phyloP scores from a whole-genome alignment of 768 basidiomycete species.

The Pisolithus albus region DNA sequence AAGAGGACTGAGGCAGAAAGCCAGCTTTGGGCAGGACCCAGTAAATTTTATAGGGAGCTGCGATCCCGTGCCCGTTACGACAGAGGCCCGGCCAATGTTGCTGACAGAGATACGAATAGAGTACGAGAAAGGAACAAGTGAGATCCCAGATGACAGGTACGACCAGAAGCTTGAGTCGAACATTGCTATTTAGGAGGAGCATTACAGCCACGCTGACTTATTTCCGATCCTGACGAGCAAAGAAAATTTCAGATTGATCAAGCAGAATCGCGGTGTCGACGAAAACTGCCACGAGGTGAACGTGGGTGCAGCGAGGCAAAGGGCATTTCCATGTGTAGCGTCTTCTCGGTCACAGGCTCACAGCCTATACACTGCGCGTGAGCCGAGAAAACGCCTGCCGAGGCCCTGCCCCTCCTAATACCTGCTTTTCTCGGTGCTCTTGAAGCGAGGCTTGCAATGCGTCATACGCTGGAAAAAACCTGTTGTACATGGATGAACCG shows the following conservation, averaged over 20 bases:
- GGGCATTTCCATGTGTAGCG: conserved; percentile 7
- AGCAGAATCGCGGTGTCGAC: conserved; percentile 18
- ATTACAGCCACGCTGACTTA: conserved; percentile 20
- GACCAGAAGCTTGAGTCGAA: neutral
- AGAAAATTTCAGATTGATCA: conserved; percentile 11
- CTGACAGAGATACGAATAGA: conserved; percentile 1
- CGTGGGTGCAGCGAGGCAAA: conserved; percentile 27
- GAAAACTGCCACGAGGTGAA: conserved; percentile 22
- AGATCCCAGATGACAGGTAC: conserved; percentile 18
- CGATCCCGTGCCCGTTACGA: conserved; percentile 20
- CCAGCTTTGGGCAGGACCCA: neutral
- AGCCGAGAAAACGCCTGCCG: conserved; percentile 18
- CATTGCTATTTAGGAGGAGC: conserved; percentile 13
- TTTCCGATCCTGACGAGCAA: conserved; percentile 21
- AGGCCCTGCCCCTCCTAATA: conserved; percentile 1
- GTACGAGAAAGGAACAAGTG: conserved; percentile 15
- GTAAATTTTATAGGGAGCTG: conserved; percentile 20
- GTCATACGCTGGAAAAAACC: neutral
- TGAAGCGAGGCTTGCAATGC: neutral
- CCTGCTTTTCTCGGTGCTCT: neutral
- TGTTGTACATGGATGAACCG: neutral
- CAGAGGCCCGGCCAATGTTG: conserved; percentile 2
- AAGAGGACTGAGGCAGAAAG: conserved; percentile 7
- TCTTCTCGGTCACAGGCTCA: conserved; percentile 3
- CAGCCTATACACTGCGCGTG: conserved; percentile 6